Percentiles rank a stretch among this genome's conserved stretches.
Conservation (phyloP, 768 basidiomycete species). For the Podaxis sp. region DNA sequence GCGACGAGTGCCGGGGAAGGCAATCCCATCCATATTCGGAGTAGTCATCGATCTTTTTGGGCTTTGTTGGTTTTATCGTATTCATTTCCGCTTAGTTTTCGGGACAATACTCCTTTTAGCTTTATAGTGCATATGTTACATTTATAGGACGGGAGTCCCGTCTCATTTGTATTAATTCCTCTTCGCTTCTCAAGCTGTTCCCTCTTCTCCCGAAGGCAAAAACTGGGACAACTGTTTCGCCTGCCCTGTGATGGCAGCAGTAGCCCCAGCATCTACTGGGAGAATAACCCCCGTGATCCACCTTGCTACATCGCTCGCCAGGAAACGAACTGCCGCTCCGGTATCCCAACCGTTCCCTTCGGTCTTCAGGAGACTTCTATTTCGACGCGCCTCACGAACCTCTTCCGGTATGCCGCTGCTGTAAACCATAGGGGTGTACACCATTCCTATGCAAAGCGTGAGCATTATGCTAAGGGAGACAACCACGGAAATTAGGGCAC, state of each 20-base stretch:
- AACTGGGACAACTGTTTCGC: conserved; percentile 1
- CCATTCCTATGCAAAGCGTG: conserved; percentile 27
- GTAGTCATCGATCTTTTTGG: background rate
- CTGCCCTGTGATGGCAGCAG: conserved; percentile 28
- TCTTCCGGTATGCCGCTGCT: conserved; percentile 32
- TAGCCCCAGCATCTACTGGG: conserved; percentile 41
- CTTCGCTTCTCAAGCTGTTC: background rate
- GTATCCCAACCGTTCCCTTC: conserved; percentile 45
- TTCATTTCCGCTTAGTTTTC: no score
- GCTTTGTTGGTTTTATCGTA: no score
- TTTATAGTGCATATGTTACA: background rate
- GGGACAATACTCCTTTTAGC: background rate
- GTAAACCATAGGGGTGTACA: conserved; percentile 42
- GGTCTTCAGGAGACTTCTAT: conserved; percentile 35
- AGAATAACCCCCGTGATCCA: conserved; percentile 42
- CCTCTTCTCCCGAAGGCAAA: conserved; percentile 7
- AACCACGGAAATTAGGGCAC: conserved; percentile 3
- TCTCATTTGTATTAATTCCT: background rate
- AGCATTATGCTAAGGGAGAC: background rate
- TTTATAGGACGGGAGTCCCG: background rate
- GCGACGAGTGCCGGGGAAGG: conserved; percentile 4
- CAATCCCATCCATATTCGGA: background rate
- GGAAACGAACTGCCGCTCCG: conserved; percentile 36
- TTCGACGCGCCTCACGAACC: conserved; percentile 33
- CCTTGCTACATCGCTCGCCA: conserved; percentile 40